These are phyloP conservation scores for Calocera viscosa DNA, from an alignment of 768 basidiomycete species.

Conservation along the genomic window DNA sequence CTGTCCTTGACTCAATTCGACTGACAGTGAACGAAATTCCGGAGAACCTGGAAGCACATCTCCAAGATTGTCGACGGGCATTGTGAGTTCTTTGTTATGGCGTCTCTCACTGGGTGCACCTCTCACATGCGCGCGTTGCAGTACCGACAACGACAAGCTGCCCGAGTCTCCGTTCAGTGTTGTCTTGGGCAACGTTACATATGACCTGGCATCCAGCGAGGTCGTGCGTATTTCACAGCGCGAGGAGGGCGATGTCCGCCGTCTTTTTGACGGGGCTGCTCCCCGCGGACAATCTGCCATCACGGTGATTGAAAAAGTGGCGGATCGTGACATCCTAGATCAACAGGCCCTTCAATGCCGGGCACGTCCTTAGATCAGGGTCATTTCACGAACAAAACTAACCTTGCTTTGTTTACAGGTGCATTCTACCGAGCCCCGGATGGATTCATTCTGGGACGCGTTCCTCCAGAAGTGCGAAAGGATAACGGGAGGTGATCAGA, in stretches of 20 bases:
- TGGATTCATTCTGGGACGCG: slow-evolving; percentile 34
- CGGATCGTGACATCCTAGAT: slow-evolving; percentile 41
- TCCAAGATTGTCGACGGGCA: slow-evolving; percentile 25
- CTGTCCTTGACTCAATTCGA: slow-evolving; percentile 27
- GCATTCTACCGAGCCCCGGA: slow-evolving; percentile 29
- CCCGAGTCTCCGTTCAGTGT: slow-evolving; percentile 35
- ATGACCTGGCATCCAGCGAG: slow-evolving; percentile 36
- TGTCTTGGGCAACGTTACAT: slow-evolving; percentile 29
- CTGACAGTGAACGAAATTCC: slow-evolving; percentile 31
- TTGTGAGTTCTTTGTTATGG: slow-evolving; percentile 30
- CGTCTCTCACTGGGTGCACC: background rate
- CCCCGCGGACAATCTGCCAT: slow-evolving; percentile 10
- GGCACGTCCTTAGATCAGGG: slow-evolving; percentile 32
- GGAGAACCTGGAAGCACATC: slow-evolving; percentile 33
- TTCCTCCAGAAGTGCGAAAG: slow-evolving; percentile 37
- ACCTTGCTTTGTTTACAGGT: slow-evolving; percentile 30
- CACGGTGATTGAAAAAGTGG: slow-evolving; percentile 34
- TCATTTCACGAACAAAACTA: background rate
- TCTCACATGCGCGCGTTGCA: slow-evolving; percentile 19
- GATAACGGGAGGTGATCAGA: slow-evolving; percentile 29
- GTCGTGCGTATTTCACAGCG: slow-evolving; percentile 27
- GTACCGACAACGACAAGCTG: slow-evolving; percentile 26
- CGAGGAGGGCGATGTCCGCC: background rate
- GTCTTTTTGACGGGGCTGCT: slow-evolving; percentile 11
- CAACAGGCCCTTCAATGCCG: slow-evolving; percentile 42